phyloP scores from a whole-genome alignment of 2,329 filamentous ascomycete genomes.

The Harringtonia lauricola region DNA sequence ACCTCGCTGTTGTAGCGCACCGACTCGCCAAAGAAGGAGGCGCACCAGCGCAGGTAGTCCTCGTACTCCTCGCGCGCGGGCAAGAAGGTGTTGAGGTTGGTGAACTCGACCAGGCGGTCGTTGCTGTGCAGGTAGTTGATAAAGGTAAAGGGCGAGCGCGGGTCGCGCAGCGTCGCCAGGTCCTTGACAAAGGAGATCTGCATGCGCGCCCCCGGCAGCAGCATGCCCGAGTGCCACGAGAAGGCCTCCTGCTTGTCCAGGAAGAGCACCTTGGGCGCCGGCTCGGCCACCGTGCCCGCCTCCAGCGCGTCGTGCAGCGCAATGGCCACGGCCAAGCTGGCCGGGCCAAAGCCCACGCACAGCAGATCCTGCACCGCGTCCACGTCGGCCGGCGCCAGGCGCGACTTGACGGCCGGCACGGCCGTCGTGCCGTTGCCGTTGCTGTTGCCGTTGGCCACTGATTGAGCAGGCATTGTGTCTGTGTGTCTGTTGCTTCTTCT shows the following conservation, averaged over 20 bases:
- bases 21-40: slow-evolving; percentile 60
- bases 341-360: slow-evolving; percentile 87
- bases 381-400: slow-evolving; percentile 13
- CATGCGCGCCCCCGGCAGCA: slow-evolving; percentile 88
- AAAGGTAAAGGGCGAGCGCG: slow-evolving; percentile 86
- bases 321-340: slow-evolving; percentile 79
- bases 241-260: slow-evolving; percentile 77
- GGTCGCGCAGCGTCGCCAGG: slow-evolving; percentile 78
- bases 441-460: neutral
- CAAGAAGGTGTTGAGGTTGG: slow-evolving; percentile 80
- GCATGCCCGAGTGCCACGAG: slow-evolving; percentile 92
- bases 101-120: slow-evolving; percentile 75
- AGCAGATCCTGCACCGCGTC: slow-evolving; percentile 72
- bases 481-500: neutral
- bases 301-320: slow-evolving; percentile 74
- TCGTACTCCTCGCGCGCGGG: slow-evolving; percentile 84
- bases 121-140: slow-evolving; percentile 85
- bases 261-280: slow-evolving; percentile 65
- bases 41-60: slow-evolving; percentile 92
- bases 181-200: slow-evolving; percentile 98
- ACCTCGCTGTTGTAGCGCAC: slow-evolving; percentile 75
- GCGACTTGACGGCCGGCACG: slow-evolving; percentile 2
- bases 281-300: slow-evolving; percentile 29
- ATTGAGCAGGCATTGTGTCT: neutral
- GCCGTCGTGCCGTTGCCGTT: neutral